Percentiles rank a stretch among this genome's conserved stretches.
Evolutionary conservation across 768 basidiomycete species (phyloP).

Genomic region (Polyporus arcularius): DNA sequence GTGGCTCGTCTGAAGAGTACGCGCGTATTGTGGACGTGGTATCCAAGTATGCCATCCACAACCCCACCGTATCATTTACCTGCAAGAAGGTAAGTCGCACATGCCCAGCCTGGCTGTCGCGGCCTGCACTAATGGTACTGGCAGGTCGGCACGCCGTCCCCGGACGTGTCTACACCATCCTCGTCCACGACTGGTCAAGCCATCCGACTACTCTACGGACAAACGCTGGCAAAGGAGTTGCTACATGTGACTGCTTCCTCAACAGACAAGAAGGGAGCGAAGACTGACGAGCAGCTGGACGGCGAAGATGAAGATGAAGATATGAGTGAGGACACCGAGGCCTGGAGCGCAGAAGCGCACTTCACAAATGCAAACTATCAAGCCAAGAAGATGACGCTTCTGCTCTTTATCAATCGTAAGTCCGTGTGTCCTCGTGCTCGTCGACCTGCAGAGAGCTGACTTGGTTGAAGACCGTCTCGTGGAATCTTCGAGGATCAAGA

Average conservation of each 20-base stretch:
- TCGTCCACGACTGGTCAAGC: conserved; percentile 63
- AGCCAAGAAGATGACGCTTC: conserved; percentile 79
- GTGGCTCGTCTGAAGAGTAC: conserved; percentile 89
- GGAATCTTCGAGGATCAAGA: conserved; percentile 84
- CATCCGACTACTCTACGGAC: conserved; percentile 82
- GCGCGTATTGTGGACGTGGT: conserved; percentile 88
- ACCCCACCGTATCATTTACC: conserved; percentile 81
- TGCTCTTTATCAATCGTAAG: conserved; percentile 95
- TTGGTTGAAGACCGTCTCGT: conserved; percentile 77
- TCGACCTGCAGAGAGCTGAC: not conserved
- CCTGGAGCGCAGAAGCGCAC: conserved; percentile 74
- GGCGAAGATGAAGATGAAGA: conserved; percentile 24
- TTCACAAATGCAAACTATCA: conserved; percentile 90
- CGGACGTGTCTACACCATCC: conserved; percentile 82
- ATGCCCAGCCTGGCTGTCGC: not conserved
- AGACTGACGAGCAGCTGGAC: conserved; percentile 29
- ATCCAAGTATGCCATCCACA: conserved; percentile 92
- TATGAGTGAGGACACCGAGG: conserved; percentile 24
- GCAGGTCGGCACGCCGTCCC: conserved; percentile 70
- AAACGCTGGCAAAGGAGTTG: conserved; percentile 78
- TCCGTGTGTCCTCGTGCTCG: conserved; percentile 4
- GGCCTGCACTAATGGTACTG: not conserved
- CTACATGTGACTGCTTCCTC: conserved; percentile 37
- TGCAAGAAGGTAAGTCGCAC: conserved; percentile 78
- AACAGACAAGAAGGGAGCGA: conserved; percentile 29